Percentiles rank a stretch among this genome's conserved stretches.
phyloP scores from a whole-genome alignment of 306 rosid genomes.

The Medicago ruthenica region DNA sequence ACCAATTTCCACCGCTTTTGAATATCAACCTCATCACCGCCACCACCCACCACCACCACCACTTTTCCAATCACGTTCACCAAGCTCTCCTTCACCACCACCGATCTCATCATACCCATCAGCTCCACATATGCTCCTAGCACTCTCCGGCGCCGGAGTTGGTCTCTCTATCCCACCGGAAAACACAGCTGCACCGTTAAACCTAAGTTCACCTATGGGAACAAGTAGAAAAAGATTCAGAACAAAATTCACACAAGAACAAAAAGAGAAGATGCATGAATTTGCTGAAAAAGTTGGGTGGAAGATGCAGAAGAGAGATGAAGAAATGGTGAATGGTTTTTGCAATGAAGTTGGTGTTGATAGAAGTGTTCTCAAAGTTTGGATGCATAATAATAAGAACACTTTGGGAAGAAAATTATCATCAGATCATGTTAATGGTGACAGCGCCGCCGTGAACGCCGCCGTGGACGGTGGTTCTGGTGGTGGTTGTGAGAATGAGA shows the following conservation, averaged over 20 bases:
- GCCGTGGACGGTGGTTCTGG: neutral
- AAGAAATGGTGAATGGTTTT: constrained; percentile 62
- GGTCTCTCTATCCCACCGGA: constrained; percentile 58
- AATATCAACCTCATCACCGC: constrained; percentile 87
- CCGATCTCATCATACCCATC: constrained; percentile 98
- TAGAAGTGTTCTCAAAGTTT: constrained; percentile 79
- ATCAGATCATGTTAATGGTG: constrained; percentile 30
- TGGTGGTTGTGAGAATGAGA: constrained; percentile 30
- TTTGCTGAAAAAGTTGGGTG: constrained; percentile 85
- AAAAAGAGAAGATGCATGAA: constrained; percentile 85
- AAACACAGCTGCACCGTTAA: constrained; percentile 42
- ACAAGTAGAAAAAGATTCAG: constrained; percentile 65
- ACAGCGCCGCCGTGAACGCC: neutral
- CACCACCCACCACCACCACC: constrained; percentile 67
- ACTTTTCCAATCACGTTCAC: constrained; percentile 60
- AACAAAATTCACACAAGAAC: constrained; percentile 77
- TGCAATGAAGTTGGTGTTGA: constrained; percentile 76
- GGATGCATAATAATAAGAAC: constrained; percentile 99
- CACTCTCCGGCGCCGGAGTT: constrained; percentile 65
- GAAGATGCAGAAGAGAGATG: constrained; percentile 97
- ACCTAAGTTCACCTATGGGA: neutral
- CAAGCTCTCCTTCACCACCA: constrained; percentile 86
- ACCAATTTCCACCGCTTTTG: constrained; percentile 58
- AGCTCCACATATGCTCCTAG: constrained; percentile 91
- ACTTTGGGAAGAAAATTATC: constrained; percentile 49